Conservation (phyloP, 2,329 filamentous ascomycete species). For the Hyphodiscus sp. region DNA sequence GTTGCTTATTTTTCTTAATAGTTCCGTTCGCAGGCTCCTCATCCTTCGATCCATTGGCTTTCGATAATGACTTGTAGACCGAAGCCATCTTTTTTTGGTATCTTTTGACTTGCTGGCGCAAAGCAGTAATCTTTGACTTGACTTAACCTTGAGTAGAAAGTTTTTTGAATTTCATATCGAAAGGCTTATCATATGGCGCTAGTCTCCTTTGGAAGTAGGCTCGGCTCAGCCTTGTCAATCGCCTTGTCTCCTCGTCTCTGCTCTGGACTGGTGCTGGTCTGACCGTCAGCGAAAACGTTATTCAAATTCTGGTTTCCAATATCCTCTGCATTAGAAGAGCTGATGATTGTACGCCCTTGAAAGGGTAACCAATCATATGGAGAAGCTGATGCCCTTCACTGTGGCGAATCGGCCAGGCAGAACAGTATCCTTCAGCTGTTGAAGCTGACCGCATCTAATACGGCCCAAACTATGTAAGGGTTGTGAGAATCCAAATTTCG, state of each 20-base stretch:
- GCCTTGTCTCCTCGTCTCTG: background rate
- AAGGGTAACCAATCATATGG: background rate
- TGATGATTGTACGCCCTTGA: background rate
- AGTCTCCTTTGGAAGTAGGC: constrained; percentile 11
- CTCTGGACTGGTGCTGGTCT: too few species aligned
- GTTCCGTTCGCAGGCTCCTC: constrained; percentile 43
- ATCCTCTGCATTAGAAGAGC: background rate
- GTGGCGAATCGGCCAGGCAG: too few species aligned
- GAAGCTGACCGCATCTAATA: too few species aligned
- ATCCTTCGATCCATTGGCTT: constrained; percentile 44
- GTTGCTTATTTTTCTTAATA: constrained; percentile 57
- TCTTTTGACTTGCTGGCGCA: constrained; percentile 18
- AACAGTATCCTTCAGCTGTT: too few species aligned
- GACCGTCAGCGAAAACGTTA: background rate
- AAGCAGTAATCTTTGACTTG: constrained; percentile 7
- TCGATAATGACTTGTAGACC: constrained; percentile 69
- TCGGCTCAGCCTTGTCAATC: background rate
- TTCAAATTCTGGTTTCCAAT: background rate
- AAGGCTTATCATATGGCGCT: background rate
- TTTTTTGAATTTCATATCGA: constrained; percentile 5
- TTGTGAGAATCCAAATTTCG: too few species aligned
- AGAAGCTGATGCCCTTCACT: too few species aligned
- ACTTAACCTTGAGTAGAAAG: background rate
- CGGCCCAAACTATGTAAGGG: too few species aligned
- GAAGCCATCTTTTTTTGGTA: constrained; percentile 51